Evolutionary conservation across 306 rosid species (phyloP).

Genomic region (Abrus pulchellus): DNA sequence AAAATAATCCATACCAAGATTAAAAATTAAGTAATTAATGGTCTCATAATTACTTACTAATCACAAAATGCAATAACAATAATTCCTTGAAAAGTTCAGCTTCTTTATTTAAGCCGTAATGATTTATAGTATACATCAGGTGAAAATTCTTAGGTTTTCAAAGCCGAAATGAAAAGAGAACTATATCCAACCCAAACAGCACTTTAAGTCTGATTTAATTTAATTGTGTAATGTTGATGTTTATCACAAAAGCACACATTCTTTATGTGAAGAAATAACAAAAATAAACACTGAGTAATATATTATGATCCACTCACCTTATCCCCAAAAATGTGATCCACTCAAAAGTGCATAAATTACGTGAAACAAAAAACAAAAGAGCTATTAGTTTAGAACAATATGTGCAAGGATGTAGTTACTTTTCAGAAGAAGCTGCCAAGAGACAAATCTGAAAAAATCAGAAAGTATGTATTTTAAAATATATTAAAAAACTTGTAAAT

Average conservation of each 20-base stretch:
- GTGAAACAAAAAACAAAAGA: constrained; percentile 40
- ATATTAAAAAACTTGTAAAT: too few relatives aligned
- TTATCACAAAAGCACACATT: constrained; percentile 36
- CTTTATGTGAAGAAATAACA: constrained; percentile 32
- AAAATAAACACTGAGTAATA: constrained; percentile 26
- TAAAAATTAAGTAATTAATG: too few relatives aligned
- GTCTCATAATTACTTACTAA: too few relatives aligned
- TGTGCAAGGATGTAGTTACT: constrained; percentile 5
- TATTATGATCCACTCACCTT: constrained; percentile 27
- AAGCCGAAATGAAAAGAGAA: not conserved
- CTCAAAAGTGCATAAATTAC: constrained; percentile 40
- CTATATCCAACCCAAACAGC: not conserved
- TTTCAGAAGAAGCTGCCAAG: constrained; percentile 39
- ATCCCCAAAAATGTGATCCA: constrained; percentile 26
- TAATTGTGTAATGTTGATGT: constrained; percentile 8
- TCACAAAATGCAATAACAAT: not conserved
- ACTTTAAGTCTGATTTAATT: not conserved
- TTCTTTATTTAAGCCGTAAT: not conserved
- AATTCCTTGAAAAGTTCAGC: not conserved
- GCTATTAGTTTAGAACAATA: not conserved
- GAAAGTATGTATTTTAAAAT: not conserved
- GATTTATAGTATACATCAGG: not conserved
- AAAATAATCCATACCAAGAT: not conserved
- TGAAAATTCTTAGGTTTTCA: not conserved
- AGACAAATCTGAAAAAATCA: not conserved